Conservation (phyloP, 345 rosid species). For the Mangifera indica region DNA sequence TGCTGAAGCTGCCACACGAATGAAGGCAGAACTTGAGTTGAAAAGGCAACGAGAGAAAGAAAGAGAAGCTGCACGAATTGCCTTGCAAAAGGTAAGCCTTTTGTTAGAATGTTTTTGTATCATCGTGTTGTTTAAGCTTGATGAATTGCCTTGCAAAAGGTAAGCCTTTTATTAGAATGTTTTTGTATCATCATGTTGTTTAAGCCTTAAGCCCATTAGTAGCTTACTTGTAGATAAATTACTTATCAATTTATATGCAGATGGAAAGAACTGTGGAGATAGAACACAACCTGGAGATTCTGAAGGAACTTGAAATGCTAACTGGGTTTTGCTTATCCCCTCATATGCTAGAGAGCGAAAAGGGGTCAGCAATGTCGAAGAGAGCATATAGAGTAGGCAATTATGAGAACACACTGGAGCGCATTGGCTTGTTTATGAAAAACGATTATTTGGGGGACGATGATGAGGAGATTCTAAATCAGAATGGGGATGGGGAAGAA, state of each 20-base stretch:
- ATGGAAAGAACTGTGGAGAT: constrained; percentile 57
- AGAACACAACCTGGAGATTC: constrained; percentile 41
- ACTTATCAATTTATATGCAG: constrained; percentile 31
- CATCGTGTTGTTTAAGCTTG: too few species aligned
- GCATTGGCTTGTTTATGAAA: constrained; percentile 62
- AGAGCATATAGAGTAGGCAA: constrained; percentile 27
- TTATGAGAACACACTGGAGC: constrained; percentile 38
- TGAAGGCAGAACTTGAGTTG: constrained; percentile 51
- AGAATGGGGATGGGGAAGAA: constrained; percentile 55
- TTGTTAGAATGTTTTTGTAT: neutral
- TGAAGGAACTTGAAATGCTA: constrained; percentile 53
- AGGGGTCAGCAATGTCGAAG: constrained; percentile 16
- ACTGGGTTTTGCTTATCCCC: constrained; percentile 46
- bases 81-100: constrained; percentile 50
- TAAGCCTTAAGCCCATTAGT: neutral
- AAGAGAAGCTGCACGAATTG: constrained; percentile 71
- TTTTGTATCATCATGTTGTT: neutral
- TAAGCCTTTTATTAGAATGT: neutral
- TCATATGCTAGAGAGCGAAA: constrained; percentile 11
- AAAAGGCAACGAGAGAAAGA: constrained; percentile 58
- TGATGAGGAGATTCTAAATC: constrained; percentile 33
- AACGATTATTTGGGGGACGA: constrained; percentile 40
- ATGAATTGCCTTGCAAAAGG: constrained; percentile 65
- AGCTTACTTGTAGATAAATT: too few species aligned
- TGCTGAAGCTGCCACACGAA: constrained; percentile 53